These are phyloP conservation scores for Neoboletus magnificus DNA, from an alignment of 768 basidiomycete species.

Conservation along the genomic window DNA sequence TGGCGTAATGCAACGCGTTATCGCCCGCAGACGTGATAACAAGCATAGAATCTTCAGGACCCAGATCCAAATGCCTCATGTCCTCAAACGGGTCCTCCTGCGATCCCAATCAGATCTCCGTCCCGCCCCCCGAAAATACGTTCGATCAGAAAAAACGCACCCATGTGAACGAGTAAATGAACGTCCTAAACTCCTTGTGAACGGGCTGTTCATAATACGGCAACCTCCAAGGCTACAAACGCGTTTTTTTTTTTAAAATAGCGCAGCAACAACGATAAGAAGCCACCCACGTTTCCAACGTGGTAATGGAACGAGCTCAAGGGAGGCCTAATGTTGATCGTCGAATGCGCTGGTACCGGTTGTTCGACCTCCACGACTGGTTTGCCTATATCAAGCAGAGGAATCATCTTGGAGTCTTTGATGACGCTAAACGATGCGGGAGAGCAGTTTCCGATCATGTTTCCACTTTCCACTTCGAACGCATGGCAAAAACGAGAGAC, in stretches of 20 bases:
- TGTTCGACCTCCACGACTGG: slow-evolving; percentile 28
- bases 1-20: slow-evolving; percentile 77
- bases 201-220: slow-evolving; percentile 68
- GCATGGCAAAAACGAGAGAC: slow-evolving; percentile 53
- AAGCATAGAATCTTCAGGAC: slow-evolving; percentile 60
- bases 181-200: slow-evolving; percentile 64
- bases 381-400: slow-evolving; percentile 42
- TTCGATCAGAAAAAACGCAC: slow-evolving; percentile 25
- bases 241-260: not conserved
- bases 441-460: slow-evolving; percentile 50
- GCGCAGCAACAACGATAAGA: not conserved
- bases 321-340: slow-evolving; percentile 51
- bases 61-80: slow-evolving; percentile 58
- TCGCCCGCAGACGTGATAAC: slow-evolving; percentile 78
- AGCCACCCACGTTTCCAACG: slow-evolving; percentile 39
- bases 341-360: slow-evolving; percentile 22
- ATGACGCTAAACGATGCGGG: slow-evolving; percentile 35
- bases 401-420: slow-evolving; percentile 36
- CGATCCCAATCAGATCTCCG: not conserved
- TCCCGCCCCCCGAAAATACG: not conserved
- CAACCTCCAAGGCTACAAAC: slow-evolving; percentile 54
- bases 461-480: slow-evolving; percentile 63
- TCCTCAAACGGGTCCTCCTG: slow-evolving; percentile 76
- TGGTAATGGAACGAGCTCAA: slow-evolving; percentile 66
- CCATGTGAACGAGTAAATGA: slow-evolving; percentile 66